Base-by-base conservation (phyloP, 768 basidiomycete genomes). In the Royoungia palumana region DNA sequence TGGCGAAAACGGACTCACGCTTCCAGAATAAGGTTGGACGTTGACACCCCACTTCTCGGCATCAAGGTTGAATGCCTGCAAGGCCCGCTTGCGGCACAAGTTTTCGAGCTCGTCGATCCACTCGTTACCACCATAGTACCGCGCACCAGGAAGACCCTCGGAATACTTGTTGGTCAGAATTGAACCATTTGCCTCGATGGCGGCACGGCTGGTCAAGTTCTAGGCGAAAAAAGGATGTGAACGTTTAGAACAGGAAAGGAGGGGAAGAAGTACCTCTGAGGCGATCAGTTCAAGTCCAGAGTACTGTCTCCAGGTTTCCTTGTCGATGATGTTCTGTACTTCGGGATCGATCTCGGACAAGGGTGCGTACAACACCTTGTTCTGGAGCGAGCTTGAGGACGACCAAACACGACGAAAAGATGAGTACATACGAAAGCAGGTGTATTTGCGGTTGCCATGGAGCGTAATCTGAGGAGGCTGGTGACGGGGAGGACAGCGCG, bases 131-230 rank as follows among this genome's bases (percentile, higher is more conserved):
- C 93, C 94, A 59, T 95, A 97, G 74, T 96, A 96, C 50, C 94
- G 86, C 38, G 94, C 94, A 47, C 82, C 83, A n/a, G 96, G 96
- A 41, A 98, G 90, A 77, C 96, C 96, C 73, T 98, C 96, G 19
- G 96, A 98, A 78, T 96, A 96, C 75, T 97, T 98, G 83, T 96
- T 96, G 67, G 95, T 97, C 66, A 98, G 71, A 68, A 99, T 94
- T 47, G 95, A 97, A 42, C 96, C 96, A 72, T 97, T 97, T 55
- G 94, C 95, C 72, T 98, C 90, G 87, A 98, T 94, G 44, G 90
- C 85, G 21, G 95, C 93, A 61, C 83, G 79, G 61, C 92, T 93
- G 50, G 96, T 98, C 79, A 99, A 74, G 76, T 98, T 98, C 95
- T 95, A 40, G 42, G 24, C 10, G 14, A 17, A 45, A 46, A 0